Evolutionary conservation across 257 asterid species (phyloP), one percentile per base, ranked within the genome.

Genomic region (Scutellaria barbata): DNA sequence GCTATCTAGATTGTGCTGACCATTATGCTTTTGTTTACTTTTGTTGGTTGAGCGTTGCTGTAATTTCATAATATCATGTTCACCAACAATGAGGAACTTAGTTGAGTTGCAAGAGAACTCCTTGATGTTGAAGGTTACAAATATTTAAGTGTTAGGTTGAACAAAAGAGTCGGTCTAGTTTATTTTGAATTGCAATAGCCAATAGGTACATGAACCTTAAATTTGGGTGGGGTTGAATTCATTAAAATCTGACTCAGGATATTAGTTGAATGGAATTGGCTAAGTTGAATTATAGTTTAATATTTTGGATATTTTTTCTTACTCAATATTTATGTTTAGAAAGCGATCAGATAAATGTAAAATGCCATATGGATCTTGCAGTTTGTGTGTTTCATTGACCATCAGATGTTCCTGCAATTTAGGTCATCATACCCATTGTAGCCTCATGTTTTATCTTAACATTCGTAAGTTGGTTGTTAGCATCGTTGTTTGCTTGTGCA

Each of bases 11-110:
- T 13, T 67, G 55, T 56, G 66, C 55, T 59, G 48, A 68, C 40
- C 65, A 59, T 42, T 45, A 50, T 64, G 50, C 72, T 61, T 62
- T 47, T 61, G 65, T 37, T 57, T 10, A 16, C 7, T 5, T 16
- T 30, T 37, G 69, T 37, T 22, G 12, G 43, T 16, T 12, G 17
- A 6, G 12, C 6, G 51, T 60, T 22, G 42, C 68, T 59, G 68
- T 60, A 45, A 20, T 52, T 41, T 42, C 20, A 52, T 7, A 43
- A 41, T 55, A 18, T 56, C 10, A 45, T 57, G 57, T 41, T 45
- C 58, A 57, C 12, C 12, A 37, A 37, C 16, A 42, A 40, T 6
- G 3, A 54, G 10, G 60, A 22, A 54, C 8, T 33, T 1, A 10
- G 35, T 22, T 7, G 8, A 8, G 20, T 17, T 10, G 8, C 12